These are phyloP conservation scores for Syzygium jambos DNA, from an alignment of 345 rosid genomes.

Conservation along the genomic window DNA sequence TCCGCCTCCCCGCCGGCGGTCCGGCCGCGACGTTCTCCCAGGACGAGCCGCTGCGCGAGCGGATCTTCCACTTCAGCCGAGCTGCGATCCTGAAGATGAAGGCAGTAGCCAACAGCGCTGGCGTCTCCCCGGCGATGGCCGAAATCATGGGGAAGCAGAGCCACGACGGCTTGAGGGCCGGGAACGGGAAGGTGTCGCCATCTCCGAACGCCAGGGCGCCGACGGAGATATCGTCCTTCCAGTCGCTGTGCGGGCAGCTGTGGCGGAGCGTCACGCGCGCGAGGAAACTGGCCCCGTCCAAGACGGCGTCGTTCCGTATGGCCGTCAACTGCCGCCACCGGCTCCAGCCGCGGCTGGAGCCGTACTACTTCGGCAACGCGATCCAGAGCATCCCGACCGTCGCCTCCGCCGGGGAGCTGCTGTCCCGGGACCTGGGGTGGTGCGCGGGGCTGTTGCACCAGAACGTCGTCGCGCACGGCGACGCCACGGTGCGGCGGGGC, in stretches of 20 bases:
- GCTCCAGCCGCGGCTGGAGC: slow-evolving; percentile 57
- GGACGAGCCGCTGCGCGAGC: slow-evolving; percentile 68
- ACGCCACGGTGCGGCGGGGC: slow-evolving; percentile 58
- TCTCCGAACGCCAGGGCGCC: slow-evolving; percentile 11
- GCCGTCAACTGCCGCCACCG: slow-evolving; percentile 94
- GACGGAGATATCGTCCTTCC: slow-evolving; percentile 82
- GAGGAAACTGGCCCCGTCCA: slow-evolving; percentile 41
- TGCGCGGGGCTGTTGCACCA: slow-evolving; percentile 52
- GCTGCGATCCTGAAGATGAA: slow-evolving; percentile 64
- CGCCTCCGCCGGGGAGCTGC: slow-evolving; percentile 41
- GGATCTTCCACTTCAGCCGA: slow-evolving; percentile 75
- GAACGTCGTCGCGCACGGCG: slow-evolving; percentile 73
- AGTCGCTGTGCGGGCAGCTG: slow-evolving; percentile 75
- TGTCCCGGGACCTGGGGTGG: slow-evolving; percentile 57
- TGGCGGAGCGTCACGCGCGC: slow-evolving; percentile 90
- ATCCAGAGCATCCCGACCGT: slow-evolving; percentile 90
- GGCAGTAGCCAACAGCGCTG: slow-evolving; percentile 33
- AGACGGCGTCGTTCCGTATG: slow-evolving; percentile 84
- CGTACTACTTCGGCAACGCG: slow-evolving; percentile 85
- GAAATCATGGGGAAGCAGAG: slow-evolving; percentile 44
- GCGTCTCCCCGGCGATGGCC: slow-evolving; percentile 1
- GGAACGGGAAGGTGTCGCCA: slow-evolving; percentile 23
- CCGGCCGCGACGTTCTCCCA: slow-evolving; percentile 63
- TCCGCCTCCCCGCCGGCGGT: slow-evolving; percentile 68
- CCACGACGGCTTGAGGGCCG: slow-evolving; percentile 42